Conservation (phyloP, 2,329 filamentous ascomycete species). For the Xylogone sp. region DNA sequence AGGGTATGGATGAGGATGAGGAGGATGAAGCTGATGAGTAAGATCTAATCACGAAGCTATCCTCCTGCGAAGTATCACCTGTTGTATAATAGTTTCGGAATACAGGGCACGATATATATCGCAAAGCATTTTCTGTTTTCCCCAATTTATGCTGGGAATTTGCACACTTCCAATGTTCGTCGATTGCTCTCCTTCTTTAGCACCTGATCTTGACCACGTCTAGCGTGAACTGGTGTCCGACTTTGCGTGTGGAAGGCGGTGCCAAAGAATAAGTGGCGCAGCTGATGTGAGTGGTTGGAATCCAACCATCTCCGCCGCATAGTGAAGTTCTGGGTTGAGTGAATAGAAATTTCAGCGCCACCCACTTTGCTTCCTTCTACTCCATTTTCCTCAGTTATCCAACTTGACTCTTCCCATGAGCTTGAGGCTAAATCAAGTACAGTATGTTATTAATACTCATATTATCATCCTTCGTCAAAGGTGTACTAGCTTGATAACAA, state of each 20-base stretch:
- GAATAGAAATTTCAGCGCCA: not conserved
- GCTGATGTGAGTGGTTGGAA: not conserved
- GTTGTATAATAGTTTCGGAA: constrained; percentile 28
- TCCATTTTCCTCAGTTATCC: not conserved
- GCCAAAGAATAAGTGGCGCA: not conserved
- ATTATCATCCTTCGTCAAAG: not conserved
- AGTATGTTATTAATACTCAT: not conserved
- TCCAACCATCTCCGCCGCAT: too few relatives aligned
- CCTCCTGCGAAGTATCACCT: constrained; percentile 9
- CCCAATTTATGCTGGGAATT: not conserved
- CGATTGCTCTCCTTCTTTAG: not conserved
- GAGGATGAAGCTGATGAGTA: constrained; percentile 69
- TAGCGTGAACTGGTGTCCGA: not conserved
- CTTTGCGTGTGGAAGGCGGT: not conserved
- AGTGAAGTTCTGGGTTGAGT: not conserved
- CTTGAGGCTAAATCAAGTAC: not conserved
- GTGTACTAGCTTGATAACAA: not conserved
- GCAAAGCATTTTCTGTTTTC: constrained; percentile 12
- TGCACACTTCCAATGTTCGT: not conserved
- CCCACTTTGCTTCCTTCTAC: not conserved
- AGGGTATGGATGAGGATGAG: constrained; percentile 93
- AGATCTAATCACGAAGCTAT: constrained; percentile 14
- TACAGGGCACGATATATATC: constrained; percentile 19
- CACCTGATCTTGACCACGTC: not conserved
- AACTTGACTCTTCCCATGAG: not conserved